A percentile compares a stretch with the other conserved stretches of the same genome.
These are phyloP conservation scores for Acacia concinna DNA, from an alignment of 331 rosid genomes.

Conservation along the genomic window DNA sequence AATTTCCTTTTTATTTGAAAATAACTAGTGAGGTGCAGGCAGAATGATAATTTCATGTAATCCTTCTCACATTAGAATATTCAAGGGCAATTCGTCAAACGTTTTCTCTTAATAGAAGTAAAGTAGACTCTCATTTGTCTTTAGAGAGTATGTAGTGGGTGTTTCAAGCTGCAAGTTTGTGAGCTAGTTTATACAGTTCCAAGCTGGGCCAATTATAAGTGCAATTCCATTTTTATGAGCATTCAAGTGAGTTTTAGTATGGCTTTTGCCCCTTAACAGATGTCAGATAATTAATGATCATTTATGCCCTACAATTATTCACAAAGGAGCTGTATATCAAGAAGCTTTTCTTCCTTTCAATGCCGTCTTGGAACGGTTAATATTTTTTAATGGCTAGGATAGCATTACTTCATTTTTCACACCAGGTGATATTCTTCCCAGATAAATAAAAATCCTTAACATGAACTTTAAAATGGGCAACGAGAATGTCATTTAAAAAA, in stretches of 20 bases:
- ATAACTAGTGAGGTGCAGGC: background rate
- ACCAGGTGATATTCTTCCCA: too few species aligned
- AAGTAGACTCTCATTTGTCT: background rate
- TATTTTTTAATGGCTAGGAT: too few species aligned
- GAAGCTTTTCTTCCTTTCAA: too few species aligned
- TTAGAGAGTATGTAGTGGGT: constrained; percentile 6
- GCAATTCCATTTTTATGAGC: background rate
- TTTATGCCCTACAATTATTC: too few species aligned
- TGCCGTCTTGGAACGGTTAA: too few species aligned
- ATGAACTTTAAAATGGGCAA: too few species aligned
- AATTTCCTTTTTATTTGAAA: background rate
- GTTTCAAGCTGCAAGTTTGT: background rate
- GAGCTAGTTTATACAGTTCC: background rate
- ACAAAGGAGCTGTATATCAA: too few species aligned
- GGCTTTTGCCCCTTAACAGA: too few species aligned
- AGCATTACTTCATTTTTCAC: too few species aligned
- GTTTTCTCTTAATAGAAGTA: background rate
- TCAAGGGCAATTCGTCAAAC: background rate
- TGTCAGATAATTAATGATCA: too few species aligned
- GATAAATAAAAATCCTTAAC: too few species aligned
- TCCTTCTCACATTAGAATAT: background rate
- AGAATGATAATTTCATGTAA: background rate
- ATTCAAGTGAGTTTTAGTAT: background rate
- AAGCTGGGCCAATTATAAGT: background rate
- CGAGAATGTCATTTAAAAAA: too few species aligned